phyloP scores from a whole-genome alignment of 805 yeast species.

The Wickerhamiella qilinensis region DNA sequence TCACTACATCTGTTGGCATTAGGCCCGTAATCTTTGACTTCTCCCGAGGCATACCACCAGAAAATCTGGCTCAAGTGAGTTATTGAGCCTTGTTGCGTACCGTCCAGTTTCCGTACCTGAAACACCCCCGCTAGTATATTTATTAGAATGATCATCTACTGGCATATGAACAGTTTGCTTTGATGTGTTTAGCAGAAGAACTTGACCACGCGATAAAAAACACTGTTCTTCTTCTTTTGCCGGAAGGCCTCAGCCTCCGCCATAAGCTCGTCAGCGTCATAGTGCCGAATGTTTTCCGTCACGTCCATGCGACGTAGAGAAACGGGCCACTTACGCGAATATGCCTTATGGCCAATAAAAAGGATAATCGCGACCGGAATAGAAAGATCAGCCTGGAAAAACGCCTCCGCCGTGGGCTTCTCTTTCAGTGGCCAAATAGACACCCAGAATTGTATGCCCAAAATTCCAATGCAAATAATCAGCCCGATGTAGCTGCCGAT shows the following conservation, averaged over 20 bases:
- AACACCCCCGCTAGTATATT: too few species aligned
- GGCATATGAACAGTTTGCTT: too few species aligned
- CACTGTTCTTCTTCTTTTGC: neutral
- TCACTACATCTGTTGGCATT: slow-evolving; percentile 91
- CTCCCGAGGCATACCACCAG: neutral
- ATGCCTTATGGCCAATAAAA: slow-evolving; percentile 37
- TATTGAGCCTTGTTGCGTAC: too few species aligned
- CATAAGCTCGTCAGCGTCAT: slow-evolving; percentile 1
- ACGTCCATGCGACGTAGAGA: slow-evolving; percentile 1
- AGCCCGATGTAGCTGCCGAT: slow-evolving; percentile 52
- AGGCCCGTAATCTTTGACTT: slow-evolving; percentile 22
- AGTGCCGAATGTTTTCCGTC: neutral
- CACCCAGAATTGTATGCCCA: slow-evolving; percentile 66
- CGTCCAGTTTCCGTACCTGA: too few species aligned
- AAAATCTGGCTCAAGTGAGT: neutral
- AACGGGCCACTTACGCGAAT: neutral
- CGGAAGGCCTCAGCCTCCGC: slow-evolving; percentile 2
- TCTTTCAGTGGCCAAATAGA: slow-evolving; percentile 48
- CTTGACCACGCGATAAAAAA: neutral
- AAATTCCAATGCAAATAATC: slow-evolving; percentile 37
- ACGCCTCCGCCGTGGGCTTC: slow-evolving; percentile 22
- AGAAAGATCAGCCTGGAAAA: slow-evolving; percentile 41
- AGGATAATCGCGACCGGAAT: slow-evolving; percentile 25
- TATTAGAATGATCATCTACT: too few species aligned
- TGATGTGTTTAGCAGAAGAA: neutral